These are phyloP conservation scores for Tritrichomonas musculus DNA, from an alignment of 208 protist genomes.

Conservation along the genomic window DNA sequence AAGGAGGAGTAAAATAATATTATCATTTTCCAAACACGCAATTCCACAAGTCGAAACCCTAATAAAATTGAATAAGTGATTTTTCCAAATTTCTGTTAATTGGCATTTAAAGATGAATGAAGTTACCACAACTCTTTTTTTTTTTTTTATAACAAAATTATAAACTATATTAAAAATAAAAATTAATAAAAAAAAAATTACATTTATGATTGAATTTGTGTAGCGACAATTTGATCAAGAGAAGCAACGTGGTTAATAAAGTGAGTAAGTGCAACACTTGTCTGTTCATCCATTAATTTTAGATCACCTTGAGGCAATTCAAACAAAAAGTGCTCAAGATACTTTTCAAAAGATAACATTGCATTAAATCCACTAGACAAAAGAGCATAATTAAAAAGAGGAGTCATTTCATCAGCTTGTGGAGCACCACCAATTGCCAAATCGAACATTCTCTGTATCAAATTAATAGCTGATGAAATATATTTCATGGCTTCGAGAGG, in stretches of 20 bases:
- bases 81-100: too few species aligned
- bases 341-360: not conserved
- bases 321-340: not conserved
- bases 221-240: not conserved
- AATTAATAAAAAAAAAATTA: too few species aligned
- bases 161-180: too few species aligned
- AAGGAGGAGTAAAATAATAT: too few species aligned
- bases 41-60: too few species aligned
- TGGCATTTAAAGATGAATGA: too few species aligned
- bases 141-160: too few species aligned
- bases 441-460: not conserved
- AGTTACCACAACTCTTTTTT: too few species aligned
- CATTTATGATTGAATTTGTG: too few species aligned
- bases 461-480: not conserved
- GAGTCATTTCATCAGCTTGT: slow-evolving; percentile 33
- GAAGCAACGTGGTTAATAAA: slow-evolving; percentile 13
- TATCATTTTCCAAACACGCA: too few species aligned
- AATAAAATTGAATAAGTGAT: too few species aligned
- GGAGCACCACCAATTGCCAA: not conserved
- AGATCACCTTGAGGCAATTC: not conserved
- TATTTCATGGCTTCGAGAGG: not conserved
- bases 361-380: not conserved
- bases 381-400: not conserved
- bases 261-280: not conserved
- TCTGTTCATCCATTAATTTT: not conserved